phyloP scores from a whole-genome alignment of 2,329 filamentous ascomycete genomes.

The Macroventuria anomochaeta region DNA sequence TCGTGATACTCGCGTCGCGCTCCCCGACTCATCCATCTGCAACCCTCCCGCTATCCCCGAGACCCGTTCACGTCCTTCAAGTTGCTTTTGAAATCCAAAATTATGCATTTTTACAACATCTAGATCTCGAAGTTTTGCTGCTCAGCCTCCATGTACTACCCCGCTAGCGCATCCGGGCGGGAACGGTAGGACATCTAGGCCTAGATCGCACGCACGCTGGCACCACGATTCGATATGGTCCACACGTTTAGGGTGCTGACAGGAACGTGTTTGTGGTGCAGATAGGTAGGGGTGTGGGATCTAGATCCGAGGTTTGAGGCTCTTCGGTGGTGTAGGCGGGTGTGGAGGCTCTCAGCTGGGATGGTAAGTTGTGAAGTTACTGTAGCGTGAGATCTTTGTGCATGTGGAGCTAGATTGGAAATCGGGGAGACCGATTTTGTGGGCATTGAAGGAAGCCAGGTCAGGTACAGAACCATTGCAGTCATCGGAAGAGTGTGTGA shows the following conservation, averaged over 20 bases:
- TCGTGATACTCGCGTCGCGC: not conserved
- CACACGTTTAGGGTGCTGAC: conserved; percentile 16
- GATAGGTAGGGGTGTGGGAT: conserved; percentile 1
- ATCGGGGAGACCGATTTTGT: not conserved
- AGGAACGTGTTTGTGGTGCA: conserved; percentile 3
- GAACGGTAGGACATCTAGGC: conserved; percentile 17
- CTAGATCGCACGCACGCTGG: conserved; percentile 14
- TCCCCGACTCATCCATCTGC: not conserved
- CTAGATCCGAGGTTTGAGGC: conserved; percentile 5
- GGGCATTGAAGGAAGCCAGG: not conserved
- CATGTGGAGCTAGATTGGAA: not conserved
- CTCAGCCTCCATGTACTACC: conserved; percentile 14
- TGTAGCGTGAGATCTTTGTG: not conserved
- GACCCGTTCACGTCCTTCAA: not conserved
- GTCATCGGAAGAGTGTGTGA: not conserved
- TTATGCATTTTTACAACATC: not conserved
- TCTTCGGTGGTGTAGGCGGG: not conserved
- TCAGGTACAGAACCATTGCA: too few relatives aligned
- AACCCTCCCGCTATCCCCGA: not conserved
- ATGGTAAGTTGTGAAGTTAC: not conserved
- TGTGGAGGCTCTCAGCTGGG: not conserved
- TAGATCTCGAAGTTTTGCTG: conserved; percentile 3
- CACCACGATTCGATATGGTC: conserved; percentile 9
- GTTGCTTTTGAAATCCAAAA: not conserved
- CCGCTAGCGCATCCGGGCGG: conserved; percentile 17